Evolutionary conservation across 1,284 basidiomycete species (phyloP).

Genomic region (Ustilago shanxiensis): DNA sequence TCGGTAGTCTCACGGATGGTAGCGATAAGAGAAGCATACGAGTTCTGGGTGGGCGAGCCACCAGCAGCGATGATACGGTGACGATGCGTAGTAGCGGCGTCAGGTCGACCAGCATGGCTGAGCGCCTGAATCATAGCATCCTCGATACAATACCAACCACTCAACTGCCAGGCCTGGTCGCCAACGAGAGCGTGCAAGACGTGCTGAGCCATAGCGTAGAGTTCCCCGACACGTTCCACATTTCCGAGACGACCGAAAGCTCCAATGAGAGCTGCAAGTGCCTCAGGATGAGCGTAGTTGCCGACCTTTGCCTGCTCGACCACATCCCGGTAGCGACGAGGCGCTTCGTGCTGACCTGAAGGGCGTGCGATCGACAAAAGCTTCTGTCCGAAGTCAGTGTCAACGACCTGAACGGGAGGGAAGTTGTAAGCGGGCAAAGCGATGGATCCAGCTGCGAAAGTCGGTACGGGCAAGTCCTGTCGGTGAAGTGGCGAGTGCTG

Average conservation of each 20-base stretch:
- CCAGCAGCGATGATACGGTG: constrained; percentile 64
- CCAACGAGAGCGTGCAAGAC: constrained; percentile 50
- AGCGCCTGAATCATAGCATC: constrained; percentile 66
- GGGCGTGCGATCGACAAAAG: constrained; percentile 25
- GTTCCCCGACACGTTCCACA: constrained; percentile 73
- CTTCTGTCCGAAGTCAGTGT: constrained; percentile 53
- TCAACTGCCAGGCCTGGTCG: constrained; percentile 68
- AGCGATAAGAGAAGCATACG: constrained; percentile 67
- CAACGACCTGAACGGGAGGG: constrained; percentile 57
- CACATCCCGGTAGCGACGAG: constrained; percentile 38
- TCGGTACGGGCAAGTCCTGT: constrained; percentile 27
- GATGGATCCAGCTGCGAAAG: constrained; percentile 16
- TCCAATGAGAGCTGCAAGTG: constrained; percentile 56
- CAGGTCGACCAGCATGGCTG: constrained; percentile 61
- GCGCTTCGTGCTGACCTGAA: constrained; percentile 25
- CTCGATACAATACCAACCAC: constrained; percentile 70
- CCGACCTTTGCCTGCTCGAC: constrained; percentile 44
- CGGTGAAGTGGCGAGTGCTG: constrained; percentile 46
- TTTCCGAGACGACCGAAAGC: constrained; percentile 72
- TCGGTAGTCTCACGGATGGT: constrained; percentile 68
- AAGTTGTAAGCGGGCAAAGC: constrained; percentile 19
- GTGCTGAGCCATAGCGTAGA: constrained; percentile 72
- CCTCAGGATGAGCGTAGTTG: constrained; percentile 56
- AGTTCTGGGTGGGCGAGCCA: constrained; percentile 55
- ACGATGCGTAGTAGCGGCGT: constrained; percentile 58